Conservation (phyloP, 176 grass and related monocot species). For the Oropetium thomaeum region DNA sequence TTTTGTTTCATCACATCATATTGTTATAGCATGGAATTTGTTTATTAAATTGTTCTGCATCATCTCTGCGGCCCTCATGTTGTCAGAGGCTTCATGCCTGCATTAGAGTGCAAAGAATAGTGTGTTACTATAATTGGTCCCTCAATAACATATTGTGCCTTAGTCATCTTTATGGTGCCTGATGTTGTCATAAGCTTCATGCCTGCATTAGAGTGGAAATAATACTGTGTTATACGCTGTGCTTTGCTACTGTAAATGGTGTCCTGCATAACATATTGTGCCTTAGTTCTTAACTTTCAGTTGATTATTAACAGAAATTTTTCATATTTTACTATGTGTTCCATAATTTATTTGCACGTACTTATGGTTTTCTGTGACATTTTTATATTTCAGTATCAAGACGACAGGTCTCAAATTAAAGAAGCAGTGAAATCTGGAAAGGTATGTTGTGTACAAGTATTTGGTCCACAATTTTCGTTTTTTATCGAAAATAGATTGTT, state of each 20-base stretch:
- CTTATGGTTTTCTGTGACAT: constrained; percentile 21
- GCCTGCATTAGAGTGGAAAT: background rate
- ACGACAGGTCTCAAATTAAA: constrained; percentile 57
- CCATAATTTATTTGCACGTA: background rate
- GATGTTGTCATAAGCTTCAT: constrained; percentile 2
- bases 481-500: background rate
- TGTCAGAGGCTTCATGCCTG: constrained; percentile 2
- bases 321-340: background rate
- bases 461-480: background rate
- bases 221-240: background rate
- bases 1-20: background rate
- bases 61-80: background rate
- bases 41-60: background rate
- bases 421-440: constrained; percentile 67
- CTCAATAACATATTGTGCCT: too few species aligned
- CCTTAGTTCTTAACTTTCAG: background rate
- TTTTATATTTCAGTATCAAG: constrained; percentile 54
- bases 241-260: background rate
- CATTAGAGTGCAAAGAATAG: background rate
- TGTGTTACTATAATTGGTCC: too few species aligned
- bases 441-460: constrained; percentile 15
- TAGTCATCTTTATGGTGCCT: background rate
- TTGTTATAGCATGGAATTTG: background rate
- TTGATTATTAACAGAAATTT: background rate
- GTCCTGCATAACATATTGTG: background rate